These are phyloP conservation scores for Aureobasidium mangrovei DNA, from an alignment of 2,329 filamentous ascomycete species.

Conservation along the genomic window DNA sequence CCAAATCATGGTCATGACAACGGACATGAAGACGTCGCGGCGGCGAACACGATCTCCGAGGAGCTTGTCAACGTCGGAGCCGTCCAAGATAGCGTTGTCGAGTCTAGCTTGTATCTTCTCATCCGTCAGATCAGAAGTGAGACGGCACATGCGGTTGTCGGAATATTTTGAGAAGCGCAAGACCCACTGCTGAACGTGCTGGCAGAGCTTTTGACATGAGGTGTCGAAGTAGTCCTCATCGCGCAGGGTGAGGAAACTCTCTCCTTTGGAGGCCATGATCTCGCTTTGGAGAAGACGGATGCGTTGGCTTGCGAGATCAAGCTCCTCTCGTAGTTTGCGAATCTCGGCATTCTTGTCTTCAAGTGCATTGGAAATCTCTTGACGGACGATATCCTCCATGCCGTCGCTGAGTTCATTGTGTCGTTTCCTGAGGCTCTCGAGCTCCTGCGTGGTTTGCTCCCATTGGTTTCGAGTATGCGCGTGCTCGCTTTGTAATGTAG, in stretches of 20 bases:
- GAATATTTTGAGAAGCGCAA: conserved; percentile 96
- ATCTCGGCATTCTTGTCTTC: conserved; percentile 80
- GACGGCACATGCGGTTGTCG: conserved; percentile 77
- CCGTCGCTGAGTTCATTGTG: conserved; percentile 54
- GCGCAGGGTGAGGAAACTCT: conserved; percentile 68
- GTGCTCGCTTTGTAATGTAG: conserved; percentile 58
- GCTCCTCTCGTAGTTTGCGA: conserved; percentile 63
- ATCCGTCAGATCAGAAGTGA: conserved; percentile 76
- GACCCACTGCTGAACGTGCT: conserved; percentile 96
- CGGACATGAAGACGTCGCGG: conserved; percentile 94
- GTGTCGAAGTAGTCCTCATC: conserved; percentile 95
- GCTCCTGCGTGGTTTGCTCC: conserved; percentile 55
- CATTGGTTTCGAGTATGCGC: conserved; percentile 44
- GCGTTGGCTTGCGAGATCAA: conserved; percentile 60
- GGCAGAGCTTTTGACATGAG: conserved; percentile 88
- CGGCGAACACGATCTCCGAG: conserved; percentile 80
- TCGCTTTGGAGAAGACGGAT: conserved; percentile 52
- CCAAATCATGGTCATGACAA: conserved; percentile 99
- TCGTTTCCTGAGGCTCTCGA: conserved; percentile 58
- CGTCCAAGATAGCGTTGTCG: conserved; percentile 89
- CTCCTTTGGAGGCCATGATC: conserved; percentile 47
- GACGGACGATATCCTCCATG: conserved; percentile 52
- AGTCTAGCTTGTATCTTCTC: conserved; percentile 90
- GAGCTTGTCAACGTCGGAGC: conserved; percentile 82
- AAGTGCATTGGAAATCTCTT: conserved; percentile 56